Evolutionary conservation across 2,329 filamentous ascomycete species (phyloP).

Genomic region (Fonsecaea erecta): DNA sequence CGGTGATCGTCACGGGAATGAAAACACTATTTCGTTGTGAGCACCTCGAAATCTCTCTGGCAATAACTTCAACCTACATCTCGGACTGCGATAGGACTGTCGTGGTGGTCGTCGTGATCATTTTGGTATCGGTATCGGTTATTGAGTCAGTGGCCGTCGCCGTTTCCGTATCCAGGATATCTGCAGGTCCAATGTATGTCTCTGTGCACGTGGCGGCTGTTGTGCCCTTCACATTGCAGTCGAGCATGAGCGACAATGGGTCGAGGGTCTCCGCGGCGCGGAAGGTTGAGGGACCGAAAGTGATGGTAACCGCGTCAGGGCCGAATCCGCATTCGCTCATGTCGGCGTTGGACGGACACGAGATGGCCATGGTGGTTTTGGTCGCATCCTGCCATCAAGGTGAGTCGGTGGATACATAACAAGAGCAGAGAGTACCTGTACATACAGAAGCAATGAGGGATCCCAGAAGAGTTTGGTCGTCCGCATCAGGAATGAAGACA

Average conservation of each 20-base stretch:
- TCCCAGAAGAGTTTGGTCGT: slow-evolving; percentile 27
- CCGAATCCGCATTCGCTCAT: slow-evolving; percentile 27
- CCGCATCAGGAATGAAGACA: slow-evolving; percentile 29
- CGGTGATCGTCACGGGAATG: slow-evolving; percentile 23
- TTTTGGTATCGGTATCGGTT: slow-evolving; percentile 14
- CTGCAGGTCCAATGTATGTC: slow-evolving; percentile 30
- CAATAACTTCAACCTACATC: slow-evolving; percentile 12
- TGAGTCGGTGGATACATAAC: neutral
- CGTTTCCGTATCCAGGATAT: slow-evolving; percentile 6
- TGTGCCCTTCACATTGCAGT: slow-evolving; percentile 32
- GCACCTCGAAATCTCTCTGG: neutral
- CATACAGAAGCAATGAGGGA: slow-evolving; percentile 30
- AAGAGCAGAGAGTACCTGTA: neutral
- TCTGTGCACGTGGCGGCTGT: slow-evolving; percentile 30
- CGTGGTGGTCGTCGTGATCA: slow-evolving; percentile 22
- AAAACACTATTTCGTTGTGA: slow-evolving; percentile 3
- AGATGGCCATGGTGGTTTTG: slow-evolving; percentile 30
- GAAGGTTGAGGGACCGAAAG: slow-evolving; percentile 31
- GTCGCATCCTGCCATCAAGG: slow-evolving; percentile 23
- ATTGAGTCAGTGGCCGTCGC: slow-evolving; percentile 9
- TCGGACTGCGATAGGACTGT: slow-evolving; percentile 21
- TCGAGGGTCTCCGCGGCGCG: slow-evolving; percentile 20
- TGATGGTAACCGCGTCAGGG: slow-evolving; percentile 30
- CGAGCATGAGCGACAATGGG: slow-evolving; percentile 21
- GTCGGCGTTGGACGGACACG: slow-evolving; percentile 25